These are phyloP conservation scores for Blastomyces emzantsi DNA, from an alignment of 2,329 filamentous ascomycete species.

Conservation along the genomic window DNA sequence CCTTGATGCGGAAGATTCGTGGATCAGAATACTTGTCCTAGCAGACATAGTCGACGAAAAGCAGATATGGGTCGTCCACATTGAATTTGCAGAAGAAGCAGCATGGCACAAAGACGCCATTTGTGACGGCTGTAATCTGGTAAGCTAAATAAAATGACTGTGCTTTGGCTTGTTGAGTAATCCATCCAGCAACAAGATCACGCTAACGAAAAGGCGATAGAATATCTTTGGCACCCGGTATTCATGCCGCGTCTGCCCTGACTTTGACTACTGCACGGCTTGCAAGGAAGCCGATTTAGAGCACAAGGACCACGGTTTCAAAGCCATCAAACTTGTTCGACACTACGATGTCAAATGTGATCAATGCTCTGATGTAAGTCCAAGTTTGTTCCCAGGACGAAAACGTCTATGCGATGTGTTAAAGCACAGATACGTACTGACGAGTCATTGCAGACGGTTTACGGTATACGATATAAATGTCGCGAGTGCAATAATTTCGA, in stretches of 20 bases:
- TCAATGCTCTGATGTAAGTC: conserved; percentile 1
- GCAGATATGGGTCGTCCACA: conserved; percentile 10
- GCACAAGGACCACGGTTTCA: conserved; percentile 6
- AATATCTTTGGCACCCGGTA: conserved; percentile 8
- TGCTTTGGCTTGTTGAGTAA: neutral
- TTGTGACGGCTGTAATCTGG: conserved; percentile 9
- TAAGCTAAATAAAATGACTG: neutral
- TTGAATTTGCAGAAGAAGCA: conserved; percentile 5
- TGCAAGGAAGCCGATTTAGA: conserved; percentile 2
- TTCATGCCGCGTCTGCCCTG: conserved; percentile 6
- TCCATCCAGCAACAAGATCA: neutral
- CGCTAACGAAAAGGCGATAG: neutral
- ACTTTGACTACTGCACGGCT: conserved; percentile 9
- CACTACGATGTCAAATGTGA: conserved; percentile 8
- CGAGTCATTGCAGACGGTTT: conserved; percentile 1
- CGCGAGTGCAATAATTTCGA: conserved; percentile 6
- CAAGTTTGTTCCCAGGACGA: neutral
- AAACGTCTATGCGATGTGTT: neutral
- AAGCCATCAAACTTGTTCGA: neutral
- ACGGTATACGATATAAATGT: conserved; percentile 10
- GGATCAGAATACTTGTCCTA: conserved; percentile 1
- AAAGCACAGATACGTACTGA: neutral
- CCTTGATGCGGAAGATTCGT: neutral
- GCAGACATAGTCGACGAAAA: conserved; percentile 4
- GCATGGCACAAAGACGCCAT: conserved; percentile 8